phyloP scores from a whole-genome alignment of 2,329 filamentous ascomycete species.

The Claviceps monticola region DNA sequence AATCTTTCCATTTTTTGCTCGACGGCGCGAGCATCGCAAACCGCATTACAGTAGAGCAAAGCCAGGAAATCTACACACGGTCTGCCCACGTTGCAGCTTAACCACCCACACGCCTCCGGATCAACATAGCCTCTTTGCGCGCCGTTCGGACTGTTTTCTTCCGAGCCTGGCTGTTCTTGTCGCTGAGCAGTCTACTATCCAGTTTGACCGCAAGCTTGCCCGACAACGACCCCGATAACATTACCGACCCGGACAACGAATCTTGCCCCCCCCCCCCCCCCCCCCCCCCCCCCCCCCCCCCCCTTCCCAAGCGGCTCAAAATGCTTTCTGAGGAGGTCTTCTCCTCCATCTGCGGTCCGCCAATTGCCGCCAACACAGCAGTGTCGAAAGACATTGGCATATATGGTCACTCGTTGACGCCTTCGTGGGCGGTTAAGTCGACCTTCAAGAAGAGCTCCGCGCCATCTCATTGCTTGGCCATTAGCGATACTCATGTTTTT shows the following conservation, averaged over 20 bases:
- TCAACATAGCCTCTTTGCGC: neutral
- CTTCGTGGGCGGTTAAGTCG: constrained; percentile 57
- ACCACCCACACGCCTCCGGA: neutral
- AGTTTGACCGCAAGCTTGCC: neutral
- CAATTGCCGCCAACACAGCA: constrained; percentile 46
- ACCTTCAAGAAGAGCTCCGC: constrained; percentile 87
- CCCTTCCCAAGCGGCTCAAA: neutral
- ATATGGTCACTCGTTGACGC: constrained; percentile 71
- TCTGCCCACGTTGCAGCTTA: neutral
- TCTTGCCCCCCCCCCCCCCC: neutral
- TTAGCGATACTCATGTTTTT: constrained; percentile 74
- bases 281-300: neutral
- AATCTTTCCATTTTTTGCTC: neutral
- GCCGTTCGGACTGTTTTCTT: neutral
- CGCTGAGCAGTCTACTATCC: neutral
- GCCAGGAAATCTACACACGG: neutral
- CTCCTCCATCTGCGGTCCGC: constrained; percentile 42
- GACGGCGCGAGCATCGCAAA: neutral
- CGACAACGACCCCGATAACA: neutral
- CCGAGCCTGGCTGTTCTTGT: neutral
- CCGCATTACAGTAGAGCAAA: neutral
- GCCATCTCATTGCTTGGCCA: constrained; percentile 63
- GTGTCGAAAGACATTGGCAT: constrained; percentile 72
- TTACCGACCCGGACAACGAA: too few relatives aligned
- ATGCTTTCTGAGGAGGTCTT: constrained; percentile 51